Conservation (phyloP, 257 asterid species). For the Plantago major region DNA sequence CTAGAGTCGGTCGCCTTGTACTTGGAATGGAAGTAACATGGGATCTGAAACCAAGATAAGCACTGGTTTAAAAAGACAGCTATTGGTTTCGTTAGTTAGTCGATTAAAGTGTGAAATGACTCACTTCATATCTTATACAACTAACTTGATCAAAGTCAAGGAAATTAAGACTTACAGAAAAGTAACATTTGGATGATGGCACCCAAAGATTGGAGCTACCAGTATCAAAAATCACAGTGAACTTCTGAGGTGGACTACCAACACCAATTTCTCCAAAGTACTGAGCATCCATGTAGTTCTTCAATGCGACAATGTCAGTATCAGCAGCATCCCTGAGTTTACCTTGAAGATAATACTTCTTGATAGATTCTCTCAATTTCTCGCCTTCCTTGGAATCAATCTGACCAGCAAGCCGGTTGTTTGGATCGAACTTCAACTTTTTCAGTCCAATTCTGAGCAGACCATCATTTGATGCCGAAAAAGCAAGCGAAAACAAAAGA, state of each 20-base stretch:
- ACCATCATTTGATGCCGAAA: slow-evolving; percentile 65
- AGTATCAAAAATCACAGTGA: slow-evolving; percentile 89
- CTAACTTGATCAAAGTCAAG: neutral
- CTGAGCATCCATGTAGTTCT: slow-evolving; percentile 97
- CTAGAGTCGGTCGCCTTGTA: slow-evolving; percentile 72
- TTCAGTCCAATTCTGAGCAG: slow-evolving; percentile 75
- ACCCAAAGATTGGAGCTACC: slow-evolving; percentile 99
- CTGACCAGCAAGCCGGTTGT: slow-evolving; percentile 67
- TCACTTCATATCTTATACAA: neutral
- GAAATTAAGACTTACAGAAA: slow-evolving; percentile 64
- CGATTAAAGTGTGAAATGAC: no score
- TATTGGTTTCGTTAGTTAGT: neutral
- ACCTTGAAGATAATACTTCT: slow-evolving; percentile 53
- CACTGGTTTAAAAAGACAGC: neutral
- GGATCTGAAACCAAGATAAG: slow-evolving; percentile 47
- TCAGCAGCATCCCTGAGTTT: slow-evolving; percentile 50
- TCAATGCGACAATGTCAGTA: slow-evolving; percentile 67
- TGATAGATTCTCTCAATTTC: slow-evolving; percentile 48
- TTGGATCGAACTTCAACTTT: slow-evolving; percentile 67
- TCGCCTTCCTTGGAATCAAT: slow-evolving; percentile 66
- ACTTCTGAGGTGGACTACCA: slow-evolving; percentile 85
- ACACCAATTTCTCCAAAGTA: slow-evolving; percentile 91
- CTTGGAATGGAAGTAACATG: slow-evolving; percentile 83
- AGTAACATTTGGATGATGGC: slow-evolving; percentile 85
- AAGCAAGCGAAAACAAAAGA: slow-evolving; percentile 50